These are phyloP conservation scores for Kazachstania sp. DNA, from an alignment of 1,139 yeast genomes.

Conservation along the genomic window DNA sequence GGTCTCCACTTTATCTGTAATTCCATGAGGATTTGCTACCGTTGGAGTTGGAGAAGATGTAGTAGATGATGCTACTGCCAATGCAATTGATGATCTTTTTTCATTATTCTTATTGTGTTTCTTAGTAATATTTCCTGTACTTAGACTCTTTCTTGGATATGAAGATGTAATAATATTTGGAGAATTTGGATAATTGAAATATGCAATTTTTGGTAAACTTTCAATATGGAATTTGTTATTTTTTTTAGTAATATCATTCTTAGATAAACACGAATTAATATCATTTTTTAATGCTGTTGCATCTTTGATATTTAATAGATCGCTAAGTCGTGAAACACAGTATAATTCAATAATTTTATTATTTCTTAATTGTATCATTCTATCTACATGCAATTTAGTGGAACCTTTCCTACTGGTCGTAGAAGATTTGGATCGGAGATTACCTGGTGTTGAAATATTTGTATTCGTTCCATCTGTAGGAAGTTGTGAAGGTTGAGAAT, in stretches of 20 bases:
- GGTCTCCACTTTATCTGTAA: neutral
- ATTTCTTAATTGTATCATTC: slow-evolving; percentile 38
- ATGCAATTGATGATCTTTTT: neutral
- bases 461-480: too few species aligned
- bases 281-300: slow-evolving; percentile 15
- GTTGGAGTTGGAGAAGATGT: neutral
- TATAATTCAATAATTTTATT: slow-evolving; percentile 48
- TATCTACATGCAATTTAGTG: neutral
- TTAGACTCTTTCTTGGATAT: slow-evolving; percentile 4
- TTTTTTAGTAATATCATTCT: slow-evolving; percentile 19
- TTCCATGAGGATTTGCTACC: neutral
- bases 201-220: slow-evolving; percentile 4
- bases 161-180: neutral
- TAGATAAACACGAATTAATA: slow-evolving; percentile 16
- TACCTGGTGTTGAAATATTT: neutral
- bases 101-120: neutral
- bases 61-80: neutral
- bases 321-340: slow-evolving; percentile 39
- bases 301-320: slow-evolving; percentile 22
- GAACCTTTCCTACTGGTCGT: neutral
- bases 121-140: slow-evolving; percentile 4
- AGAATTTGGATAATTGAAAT: neutral
- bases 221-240: slow-evolving; percentile 15
- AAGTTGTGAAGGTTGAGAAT: too few species aligned
- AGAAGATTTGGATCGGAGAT: neutral